Evolutionary conservation across 2,329 filamentous ascomycete genomes (phyloP).

Genomic region (Albophoma yamanashiensis): DNA sequence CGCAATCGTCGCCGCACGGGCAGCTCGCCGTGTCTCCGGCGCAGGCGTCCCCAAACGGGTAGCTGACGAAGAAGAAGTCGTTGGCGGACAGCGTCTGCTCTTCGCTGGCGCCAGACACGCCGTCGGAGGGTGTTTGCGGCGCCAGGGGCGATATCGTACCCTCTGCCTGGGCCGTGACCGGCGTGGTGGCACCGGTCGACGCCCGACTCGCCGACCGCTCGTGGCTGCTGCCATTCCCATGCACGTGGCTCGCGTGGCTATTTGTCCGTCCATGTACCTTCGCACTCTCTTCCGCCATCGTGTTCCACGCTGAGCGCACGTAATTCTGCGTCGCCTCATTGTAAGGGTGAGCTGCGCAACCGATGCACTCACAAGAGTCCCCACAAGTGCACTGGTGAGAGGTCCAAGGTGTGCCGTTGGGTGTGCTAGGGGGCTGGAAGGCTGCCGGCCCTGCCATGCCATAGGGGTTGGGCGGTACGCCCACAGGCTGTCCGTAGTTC

Average conservation of each 20-base stretch:
- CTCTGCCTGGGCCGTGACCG: conserved; percentile 10
- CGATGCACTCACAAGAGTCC: conserved; percentile 54
- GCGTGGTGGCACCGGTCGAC: conserved; percentile 8
- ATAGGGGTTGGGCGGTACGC: conserved; percentile 12
- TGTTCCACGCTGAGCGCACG: conserved; percentile 36
- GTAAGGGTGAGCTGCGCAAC: conserved; percentile 57
- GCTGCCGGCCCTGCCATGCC: conserved; percentile 11
- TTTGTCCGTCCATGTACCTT: conserved; percentile 10
- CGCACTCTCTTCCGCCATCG: conserved; percentile 24
- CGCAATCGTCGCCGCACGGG: conserved; percentile 48
- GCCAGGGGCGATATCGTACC: conserved; percentile 25
- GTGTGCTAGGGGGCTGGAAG: conserved; percentile 9
- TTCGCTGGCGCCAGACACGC: conserved; percentile 32
- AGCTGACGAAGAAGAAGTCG: conserved; percentile 51
- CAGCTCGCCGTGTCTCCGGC: conserved; percentile 39
- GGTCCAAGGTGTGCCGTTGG: conserved; percentile 17
- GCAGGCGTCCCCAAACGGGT: conserved; percentile 37
- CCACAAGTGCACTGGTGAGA: conserved; percentile 49
- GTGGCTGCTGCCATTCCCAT: conserved; percentile 12
- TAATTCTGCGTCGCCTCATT: conserved; percentile 50
- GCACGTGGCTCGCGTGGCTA: conserved; percentile 11
- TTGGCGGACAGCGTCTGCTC: conserved; percentile 39
- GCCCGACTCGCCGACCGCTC: conserved; percentile 10
- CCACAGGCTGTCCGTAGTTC: conserved; percentile 22
- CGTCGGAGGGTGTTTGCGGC: conserved; percentile 36